Evolutionary conservation across 768 basidiomycete species (phyloP), one percentile per base, ranked within the genome.

Genomic region (Cubamyces lactineus): DNA sequence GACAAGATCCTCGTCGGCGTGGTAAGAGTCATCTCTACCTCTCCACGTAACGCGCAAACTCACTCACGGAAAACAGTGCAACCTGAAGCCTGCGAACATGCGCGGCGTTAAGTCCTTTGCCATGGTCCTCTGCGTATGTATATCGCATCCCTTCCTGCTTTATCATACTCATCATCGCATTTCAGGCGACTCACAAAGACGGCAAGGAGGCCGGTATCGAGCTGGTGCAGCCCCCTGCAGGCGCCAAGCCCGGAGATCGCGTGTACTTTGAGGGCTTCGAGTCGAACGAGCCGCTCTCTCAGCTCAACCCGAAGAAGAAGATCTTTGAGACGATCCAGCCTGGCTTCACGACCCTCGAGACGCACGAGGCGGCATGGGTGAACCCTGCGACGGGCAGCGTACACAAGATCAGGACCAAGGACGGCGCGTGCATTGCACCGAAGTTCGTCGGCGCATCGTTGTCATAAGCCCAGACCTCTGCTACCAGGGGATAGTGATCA

Each of bases 271-370:
- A 98, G 70, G 96, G 96, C 8, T 96, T 85, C 71, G 91, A 94
- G 76, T 89, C 78, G 67, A 81, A 81, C 0, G 82, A 79, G 19
- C 91, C 95, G 0, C 77, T 96, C 23, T 70, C 89, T 7, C 94
- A 96, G 70, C 80, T 99, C 59, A 98, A 98, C 75, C 97, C 97
- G 13, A 99, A 98, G 79, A 98, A 97, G 81, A 99, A 98, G 79
- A 92, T 98, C 34, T 99, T 98, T 70, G 97, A 99, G 78, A 89
- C 95, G 0, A 86, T 99, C 52, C 97, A 97, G 72, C 94, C 95
- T 53, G 90, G 93, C 88, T 97, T 99, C 73, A 94, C 82, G 40
- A 98, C 97, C 6, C 81, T 98, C 5, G 90, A 95, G 57, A 85
- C 85, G 16, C 84, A 77, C 65, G 94, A 96, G 68, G 96, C 96